Conservation (phyloP, 1,139 yeast genomes). For the Blastobotrys illinoisensis region DNA sequence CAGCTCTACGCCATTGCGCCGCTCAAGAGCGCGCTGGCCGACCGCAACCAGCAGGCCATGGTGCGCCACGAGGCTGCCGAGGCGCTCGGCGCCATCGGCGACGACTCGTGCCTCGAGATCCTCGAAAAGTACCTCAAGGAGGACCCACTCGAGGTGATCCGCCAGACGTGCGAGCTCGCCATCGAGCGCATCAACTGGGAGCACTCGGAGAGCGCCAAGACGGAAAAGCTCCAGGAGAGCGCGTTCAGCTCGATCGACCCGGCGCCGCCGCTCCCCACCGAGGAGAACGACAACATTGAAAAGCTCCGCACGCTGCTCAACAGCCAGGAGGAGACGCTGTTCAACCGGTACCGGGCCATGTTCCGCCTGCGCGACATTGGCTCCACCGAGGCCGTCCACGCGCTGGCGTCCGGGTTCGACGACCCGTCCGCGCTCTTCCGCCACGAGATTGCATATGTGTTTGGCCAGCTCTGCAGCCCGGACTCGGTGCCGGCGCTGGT, state of each 20-base stretch:
- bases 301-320: constrained; percentile 65
- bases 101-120: constrained; percentile 62
- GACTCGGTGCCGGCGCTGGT: constrained; percentile 84
- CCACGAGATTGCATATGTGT: constrained; percentile 97
- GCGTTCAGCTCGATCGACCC: constrained; percentile 89
- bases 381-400: constrained; percentile 85
- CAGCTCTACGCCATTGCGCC: constrained; percentile 72
- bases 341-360: constrained; percentile 97
- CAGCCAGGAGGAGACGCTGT: constrained; percentile 71
- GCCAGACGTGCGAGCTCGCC: constrained; percentile 97
- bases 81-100: constrained; percentile 95
- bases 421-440: constrained; percentile 92
- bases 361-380: constrained; percentile 94
- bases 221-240: constrained; percentile 69
- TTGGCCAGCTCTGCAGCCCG: constrained; percentile 95
- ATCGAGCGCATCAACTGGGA: constrained; percentile 94
- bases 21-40: constrained; percentile 65
- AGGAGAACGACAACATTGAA: constrained; percentile 43
- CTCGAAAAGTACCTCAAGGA: constrained; percentile 57
- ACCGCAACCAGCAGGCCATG: constrained; percentile 68
- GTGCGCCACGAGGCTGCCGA: constrained; percentile 99
- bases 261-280: constrained; percentile 85
- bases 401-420: constrained; percentile 81
- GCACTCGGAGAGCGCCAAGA: constrained; percentile 54
- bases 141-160: constrained; percentile 82